phyloP scores from a whole-genome alignment of 495 filamentous ascomycete genomes.

The Penicillium waksmanii region DNA sequence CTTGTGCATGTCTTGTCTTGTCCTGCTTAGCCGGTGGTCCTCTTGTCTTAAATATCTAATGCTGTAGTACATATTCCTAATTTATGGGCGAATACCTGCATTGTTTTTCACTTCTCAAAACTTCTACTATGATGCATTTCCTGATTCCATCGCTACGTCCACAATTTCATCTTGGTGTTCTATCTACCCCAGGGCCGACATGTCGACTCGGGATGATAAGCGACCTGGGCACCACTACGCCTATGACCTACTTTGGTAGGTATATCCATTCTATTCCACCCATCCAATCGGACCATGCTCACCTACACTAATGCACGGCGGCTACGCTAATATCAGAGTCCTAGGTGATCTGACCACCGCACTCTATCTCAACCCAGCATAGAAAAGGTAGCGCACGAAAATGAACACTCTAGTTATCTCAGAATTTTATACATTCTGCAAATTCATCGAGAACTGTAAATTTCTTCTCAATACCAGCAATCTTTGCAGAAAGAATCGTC shows the following conservation, averaged over 20 bases:
- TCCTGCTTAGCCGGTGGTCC: slow-evolving; percentile 8
- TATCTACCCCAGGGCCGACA: no score
- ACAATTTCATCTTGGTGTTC: no score
- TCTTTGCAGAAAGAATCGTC: no score
- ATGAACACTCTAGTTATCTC: not conserved
- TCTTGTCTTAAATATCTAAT: slow-evolving; percentile 25
- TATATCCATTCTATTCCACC: not conserved
- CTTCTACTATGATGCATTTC: not conserved
- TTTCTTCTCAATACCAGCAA: no score
- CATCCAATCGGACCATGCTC: not conserved
- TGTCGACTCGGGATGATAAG: no score
- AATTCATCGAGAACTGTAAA: no score
- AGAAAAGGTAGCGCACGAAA: not conserved
- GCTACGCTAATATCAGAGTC: not conserved
- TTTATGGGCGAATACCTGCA: slow-evolving; percentile 9
- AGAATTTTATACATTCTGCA: no score
- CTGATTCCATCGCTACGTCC: no score
- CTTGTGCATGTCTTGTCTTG: slow-evolving; percentile 7
- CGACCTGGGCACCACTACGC: no score
- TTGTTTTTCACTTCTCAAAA: not conserved
- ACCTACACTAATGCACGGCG: slow-evolving; percentile 1
- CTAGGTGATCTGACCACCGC: not conserved
- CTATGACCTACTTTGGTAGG: no score
- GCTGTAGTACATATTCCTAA: slow-evolving; percentile 30
- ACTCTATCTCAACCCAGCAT: not conserved